Evolutionary conservation across 495 filamentous ascomycete genomes (phyloP), one percentile per base, ranked within the genome.

Genomic region (Trichoderma virens): DNA sequence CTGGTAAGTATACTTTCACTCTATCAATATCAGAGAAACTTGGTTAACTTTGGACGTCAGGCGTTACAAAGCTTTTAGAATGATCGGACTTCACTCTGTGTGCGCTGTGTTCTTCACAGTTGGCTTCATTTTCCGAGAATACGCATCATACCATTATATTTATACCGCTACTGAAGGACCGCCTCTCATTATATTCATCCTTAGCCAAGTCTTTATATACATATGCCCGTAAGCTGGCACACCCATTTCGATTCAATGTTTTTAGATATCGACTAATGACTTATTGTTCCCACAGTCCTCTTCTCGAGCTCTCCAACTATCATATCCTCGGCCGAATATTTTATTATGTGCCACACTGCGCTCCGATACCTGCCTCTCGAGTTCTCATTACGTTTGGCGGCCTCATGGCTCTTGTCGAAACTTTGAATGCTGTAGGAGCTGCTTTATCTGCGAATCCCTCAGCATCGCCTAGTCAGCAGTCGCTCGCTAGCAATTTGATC

Each of bases 261-360:
- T 0, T 35, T 1, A 5, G 2, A 20, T 35, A n/a, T n/a, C n/a
- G 27, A 13, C 28, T 60, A 23, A 31, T 23, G 27, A 35, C 31
- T 5, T 25, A 3, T 34, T 2, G 11, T n/a, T 30, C 13, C 61
- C 47, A 5, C 60, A 89, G 87, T 6, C 90, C 90, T 6, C 74
- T 92, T 56, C 89, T 89, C 66, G 87, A 90, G 67, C 83, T 86
- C 0, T 81, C 85, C 31, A 90, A 94, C 71, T 94, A 91, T 73
- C 81, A 90, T 67, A 83, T 87, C 62, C 83, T 93, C 25, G 90
- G 88, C 28, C 86, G 90, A 7, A 84, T 89, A 60, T 79, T 94
- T 4, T 90, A 88, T 75, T 92, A 91, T 74, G 85, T 90, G 34
- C 90, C 90, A 0, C 88, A 92, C 66, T 82, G 87, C 66, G 86